Evolutionary conservation across 495 filamentous ascomycete genomes (phyloP).

Genomic region (Evansstolkia leycettana): DNA sequence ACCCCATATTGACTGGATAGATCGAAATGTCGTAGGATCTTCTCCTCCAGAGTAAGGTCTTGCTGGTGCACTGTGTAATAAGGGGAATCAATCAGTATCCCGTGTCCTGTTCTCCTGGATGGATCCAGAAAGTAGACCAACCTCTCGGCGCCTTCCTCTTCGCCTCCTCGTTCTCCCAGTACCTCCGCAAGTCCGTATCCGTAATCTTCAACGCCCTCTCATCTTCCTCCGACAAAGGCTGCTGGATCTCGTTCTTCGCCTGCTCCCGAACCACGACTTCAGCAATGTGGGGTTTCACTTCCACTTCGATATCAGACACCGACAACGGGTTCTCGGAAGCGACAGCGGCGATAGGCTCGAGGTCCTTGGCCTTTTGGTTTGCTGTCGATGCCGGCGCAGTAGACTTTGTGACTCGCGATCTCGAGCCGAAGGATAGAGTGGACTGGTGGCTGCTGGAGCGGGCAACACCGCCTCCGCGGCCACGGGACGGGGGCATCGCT

Average conservation of each 20-base stretch:
- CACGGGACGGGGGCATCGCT: slow-evolving; percentile 62
- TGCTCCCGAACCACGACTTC: slow-evolving; percentile 37
- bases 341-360: slow-evolving; percentile 18
- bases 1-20: slow-evolving; percentile 81
- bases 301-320: background rate
- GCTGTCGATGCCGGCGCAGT: slow-evolving; percentile 26
- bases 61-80: slow-evolving; percentile 53
- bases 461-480: slow-evolving; percentile 31
- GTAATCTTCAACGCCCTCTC: slow-evolving; percentile 45
- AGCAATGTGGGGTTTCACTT: slow-evolving; percentile 26
- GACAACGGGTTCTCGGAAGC: slow-evolving; percentile 24
- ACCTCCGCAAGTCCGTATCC: slow-evolving; percentile 50
- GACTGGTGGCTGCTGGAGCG: slow-evolving; percentile 39
- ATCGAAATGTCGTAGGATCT: slow-evolving; percentile 81
- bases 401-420: slow-evolving; percentile 62
- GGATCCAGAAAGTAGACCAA: slow-evolving; percentile 11
- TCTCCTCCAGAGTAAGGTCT: slow-evolving; percentile 60
- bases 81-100: too few relatives aligned
- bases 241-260: slow-evolving; percentile 24
- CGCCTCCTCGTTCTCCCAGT: slow-evolving; percentile 59
- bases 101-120: too few relatives aligned
- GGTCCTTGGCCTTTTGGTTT: slow-evolving; percentile 36
- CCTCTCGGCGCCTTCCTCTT: slow-evolving; percentile 41
- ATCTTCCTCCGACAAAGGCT: slow-evolving; percentile 37
- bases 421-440: slow-evolving; percentile 63